phyloP scores from a whole-genome alignment of 331 rosid genomes.

The Arachis monticola region DNA sequence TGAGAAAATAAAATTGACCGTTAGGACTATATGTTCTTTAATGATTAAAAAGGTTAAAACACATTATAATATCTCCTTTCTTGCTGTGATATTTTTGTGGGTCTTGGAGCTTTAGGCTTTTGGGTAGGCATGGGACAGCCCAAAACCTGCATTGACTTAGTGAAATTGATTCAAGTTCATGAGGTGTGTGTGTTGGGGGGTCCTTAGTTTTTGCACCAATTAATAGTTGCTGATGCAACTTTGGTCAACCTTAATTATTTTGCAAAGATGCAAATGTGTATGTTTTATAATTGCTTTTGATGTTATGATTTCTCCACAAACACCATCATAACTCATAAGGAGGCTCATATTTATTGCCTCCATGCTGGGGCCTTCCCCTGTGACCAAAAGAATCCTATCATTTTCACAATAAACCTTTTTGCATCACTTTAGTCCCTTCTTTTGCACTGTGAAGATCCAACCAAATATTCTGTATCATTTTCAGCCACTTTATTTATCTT shows the following conservation, averaged over 20 bases:
- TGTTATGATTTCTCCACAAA: conserved; percentile 39
- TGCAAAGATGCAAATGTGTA: conserved; percentile 23
- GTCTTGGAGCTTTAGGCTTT: conserved; percentile 43
- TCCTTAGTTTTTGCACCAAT: conserved; percentile 42
- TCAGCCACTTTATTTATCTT: not conserved
- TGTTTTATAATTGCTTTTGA: conserved; percentile 39
- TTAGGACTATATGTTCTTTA: not conserved
- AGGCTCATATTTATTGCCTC: conserved; percentile 49
- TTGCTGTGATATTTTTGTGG: conserved; percentile 38
- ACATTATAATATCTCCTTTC: conserved; percentile 18
- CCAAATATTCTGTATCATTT: conserved; percentile 34
- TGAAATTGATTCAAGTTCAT: conserved; percentile 30
- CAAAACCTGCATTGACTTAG: conserved; percentile 55
- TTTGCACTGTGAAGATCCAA: conserved; percentile 43
- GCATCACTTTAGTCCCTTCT: conserved; percentile 52
- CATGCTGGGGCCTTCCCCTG: conserved; percentile 52
- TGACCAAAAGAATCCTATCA: conserved; percentile 50
- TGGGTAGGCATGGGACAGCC: conserved; percentile 40
- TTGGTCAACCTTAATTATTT: conserved; percentile 54
- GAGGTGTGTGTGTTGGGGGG: conserved; percentile 33
- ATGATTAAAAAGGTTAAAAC: conserved; percentile 58
- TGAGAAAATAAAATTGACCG: conserved; percentile 33
- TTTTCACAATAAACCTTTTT: conserved; percentile 35
- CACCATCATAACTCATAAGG: conserved; percentile 64
- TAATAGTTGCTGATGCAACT: conserved; percentile 30